Evolutionary conservation across 2,329 filamentous ascomycete genomes (phyloP), one percentile per base, ranked within the genome.

Genomic region (Fusarium sp.): DNA sequence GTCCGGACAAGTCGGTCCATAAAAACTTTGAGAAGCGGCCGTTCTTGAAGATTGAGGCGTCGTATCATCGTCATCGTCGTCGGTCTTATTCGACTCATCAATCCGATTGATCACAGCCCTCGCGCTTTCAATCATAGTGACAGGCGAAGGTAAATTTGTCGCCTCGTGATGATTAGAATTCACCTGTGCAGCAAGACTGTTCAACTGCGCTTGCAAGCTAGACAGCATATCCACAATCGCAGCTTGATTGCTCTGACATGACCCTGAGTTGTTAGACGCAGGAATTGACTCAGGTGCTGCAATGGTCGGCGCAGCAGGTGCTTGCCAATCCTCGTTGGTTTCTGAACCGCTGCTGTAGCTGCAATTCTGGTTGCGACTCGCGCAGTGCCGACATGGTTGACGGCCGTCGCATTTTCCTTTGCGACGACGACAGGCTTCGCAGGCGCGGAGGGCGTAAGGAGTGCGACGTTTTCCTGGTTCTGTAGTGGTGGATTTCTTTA

Each of bases 1-100:
- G 20, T 75, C 74, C 6, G 74, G 74, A 34, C 70, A 74, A 5
- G 74, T 74, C 10, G 74, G 73, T 1, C 72, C 74, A 26, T 70
- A 73, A 13, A 75, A 75, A 15, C 57, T 40, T 18, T 70, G 67
- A 12, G 57, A 59, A 4, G 67, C 44, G 1, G 34, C 30, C 8
- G 54, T 58, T 28, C 23, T 34, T 8, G 57, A 26, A 15, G 65
- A 65, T 11, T 28, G 37, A 1, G 59, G 49, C 4, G 44, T 60
- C 9, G 44, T 18, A 13, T 26, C 20, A 6, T 53, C 20, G 3
- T 57, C 46, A 2, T 38, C 30, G 6, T 18, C 5, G 10, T 15
- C 15, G 34, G 8, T 30, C 8, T 11, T 30, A 30, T 18, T 51
- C 15, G 37, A 33, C 8, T 26, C 47, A 10, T 51, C 47, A n/a